Evolutionary conservation across 495 filamentous ascomycete species (phyloP), one percentile per base, ranked within the genome.

Genomic region (Penicillium riverlandense): DNA sequence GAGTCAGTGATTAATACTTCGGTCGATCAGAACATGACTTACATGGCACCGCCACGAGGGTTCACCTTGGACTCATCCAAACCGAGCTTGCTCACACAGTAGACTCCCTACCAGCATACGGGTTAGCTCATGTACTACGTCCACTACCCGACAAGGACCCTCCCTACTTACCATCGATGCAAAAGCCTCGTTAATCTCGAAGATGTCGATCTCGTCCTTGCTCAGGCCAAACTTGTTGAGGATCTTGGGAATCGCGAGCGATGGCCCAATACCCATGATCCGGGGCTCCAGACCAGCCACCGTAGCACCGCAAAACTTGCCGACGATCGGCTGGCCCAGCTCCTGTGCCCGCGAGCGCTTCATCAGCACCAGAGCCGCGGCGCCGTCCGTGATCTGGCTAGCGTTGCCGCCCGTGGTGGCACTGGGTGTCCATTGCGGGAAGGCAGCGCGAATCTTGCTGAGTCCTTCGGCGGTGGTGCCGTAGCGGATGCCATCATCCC

Each of bases 131-230:
- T 22, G 22, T 22, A 6, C 4, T 22, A 22, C 22, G 6, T 22
- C 22, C 22, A 22, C 22, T 22, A 4, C 2, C 4, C 3, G 2
- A 22, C 22, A 22, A 22, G 22, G 22, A 22, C 4, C 22, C 3
- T 22, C 11, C 6, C 8, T 41, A 40, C 51, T 22, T 47, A 88
- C 90, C 91, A 97, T 97, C 30, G 83, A 88, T 11, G 91, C 90
- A 55, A 97, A 97, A 1, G 91, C 91, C 76, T 97, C 91, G 64
- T 97, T 97, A 55, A 97, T 69, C 72, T 97, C 91, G 52, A 96
- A 78, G 33, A 97, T 72, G 56, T 97, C 91, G 53, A 89, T 72
- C 38, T 97, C 91, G 44, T 84, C 74, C 33, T 88, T 69, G n/a
- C 68, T 77, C 59, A 97, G 59, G 52, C 78, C 77, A 71, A 82